phyloP scores from a whole-genome alignment of 2,329 filamentous ascomycete genomes.

The Boeremia exigua region DNA sequence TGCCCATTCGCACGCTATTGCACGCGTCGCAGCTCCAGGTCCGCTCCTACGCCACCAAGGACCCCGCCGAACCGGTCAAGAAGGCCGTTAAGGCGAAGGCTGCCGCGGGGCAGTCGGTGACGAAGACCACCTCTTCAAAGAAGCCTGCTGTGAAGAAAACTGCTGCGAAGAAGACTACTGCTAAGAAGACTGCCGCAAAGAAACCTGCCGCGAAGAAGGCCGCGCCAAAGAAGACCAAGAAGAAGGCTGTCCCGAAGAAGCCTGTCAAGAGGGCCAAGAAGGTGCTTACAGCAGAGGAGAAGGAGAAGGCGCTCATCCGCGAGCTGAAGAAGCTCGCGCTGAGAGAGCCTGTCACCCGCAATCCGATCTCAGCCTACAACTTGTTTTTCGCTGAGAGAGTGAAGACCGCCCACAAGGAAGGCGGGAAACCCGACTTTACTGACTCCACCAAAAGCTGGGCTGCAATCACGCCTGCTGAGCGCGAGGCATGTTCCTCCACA shows the following conservation, averaged over 20 bases:
- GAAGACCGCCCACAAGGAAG: slow-evolving; percentile 1
- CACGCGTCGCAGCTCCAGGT: slow-evolving; percentile 9
- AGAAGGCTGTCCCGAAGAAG: slow-evolving; percentile 20
- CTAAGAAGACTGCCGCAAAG: slow-evolving; percentile 32
- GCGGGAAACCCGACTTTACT: background rate
- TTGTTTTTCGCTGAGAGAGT: slow-evolving; percentile 35
- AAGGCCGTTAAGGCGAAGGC: slow-evolving; percentile 33
- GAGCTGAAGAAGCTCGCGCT: slow-evolving; percentile 50
- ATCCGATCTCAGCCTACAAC: slow-evolving; percentile 23
- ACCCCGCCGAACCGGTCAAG: slow-evolving; percentile 39
- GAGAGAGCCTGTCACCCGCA: slow-evolving; percentile 32
- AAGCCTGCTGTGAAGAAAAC: slow-evolving; percentile 32
- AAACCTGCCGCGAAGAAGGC: slow-evolving; percentile 36
- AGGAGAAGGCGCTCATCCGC: slow-evolving; percentile 34
- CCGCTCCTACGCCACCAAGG: slow-evolving; percentile 47
- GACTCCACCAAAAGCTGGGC: slow-evolving; percentile 27
- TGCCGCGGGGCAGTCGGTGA: slow-evolving; percentile 28
- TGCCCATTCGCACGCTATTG: slow-evolving; percentile 12
- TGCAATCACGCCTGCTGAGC: slow-evolving; percentile 41
- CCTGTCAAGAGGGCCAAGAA: slow-evolving; percentile 33
- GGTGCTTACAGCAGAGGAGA: slow-evolving; percentile 36
- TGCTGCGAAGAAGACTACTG: slow-evolving; percentile 36
- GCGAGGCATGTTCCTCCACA: slow-evolving; percentile 37
- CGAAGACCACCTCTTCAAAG: slow-evolving; percentile 26
- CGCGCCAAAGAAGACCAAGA: slow-evolving; percentile 31